Evolutionary conservation across 2,329 filamentous ascomycete genomes (phyloP).

Genomic region (Cordyceps cateniannulata): DNA sequence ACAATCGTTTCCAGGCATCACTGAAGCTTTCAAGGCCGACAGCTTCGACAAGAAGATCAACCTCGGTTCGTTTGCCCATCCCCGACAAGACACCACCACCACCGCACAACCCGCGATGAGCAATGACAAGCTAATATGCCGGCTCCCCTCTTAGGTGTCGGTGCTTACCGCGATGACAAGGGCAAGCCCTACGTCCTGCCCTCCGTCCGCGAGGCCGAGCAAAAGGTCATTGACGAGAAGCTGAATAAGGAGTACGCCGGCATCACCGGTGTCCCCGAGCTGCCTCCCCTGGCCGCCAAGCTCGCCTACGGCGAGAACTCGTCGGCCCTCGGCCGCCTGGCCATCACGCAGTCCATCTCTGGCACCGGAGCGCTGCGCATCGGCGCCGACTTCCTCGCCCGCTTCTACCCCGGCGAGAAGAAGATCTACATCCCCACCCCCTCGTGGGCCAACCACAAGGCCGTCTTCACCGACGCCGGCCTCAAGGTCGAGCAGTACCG

Average conservation of each 20-base stretch:
- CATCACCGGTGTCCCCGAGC: constrained; percentile 91
- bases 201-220: constrained; percentile 83
- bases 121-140: constrained; percentile 1
- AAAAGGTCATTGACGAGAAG: constrained; percentile 69
- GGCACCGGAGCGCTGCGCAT: constrained; percentile 94
- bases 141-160: constrained; percentile 58
- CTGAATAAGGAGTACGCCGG: constrained; percentile 97
- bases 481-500: constrained; percentile 90
- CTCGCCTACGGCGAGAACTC: constrained; percentile 86
- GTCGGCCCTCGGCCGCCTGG: constrained; percentile 68
- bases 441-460: constrained; percentile 97
- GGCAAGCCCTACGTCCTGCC: constrained; percentile 98
- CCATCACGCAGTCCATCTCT: constrained; percentile 96
- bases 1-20: constrained; percentile 57
- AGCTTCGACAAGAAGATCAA: constrained; percentile 94
- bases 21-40: constrained; percentile 98
- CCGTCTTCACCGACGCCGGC: constrained; percentile 90
- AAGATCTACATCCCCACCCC: constrained; percentile 94
- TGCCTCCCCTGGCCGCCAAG: constrained; percentile 85
- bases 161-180: constrained; percentile 95
- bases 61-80: constrained; percentile 55
- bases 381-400: constrained; percentile 84
- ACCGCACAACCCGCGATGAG: constrained; percentile 1
- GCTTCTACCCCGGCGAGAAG: constrained; percentile 87
- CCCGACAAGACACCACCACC: constrained; percentile 7